Percentiles rank a stretch among this genome's conserved stretches.
Evolutionary conservation across 805 yeast species (phyloP).

Genomic region (Barnettozyma populi): DNA sequence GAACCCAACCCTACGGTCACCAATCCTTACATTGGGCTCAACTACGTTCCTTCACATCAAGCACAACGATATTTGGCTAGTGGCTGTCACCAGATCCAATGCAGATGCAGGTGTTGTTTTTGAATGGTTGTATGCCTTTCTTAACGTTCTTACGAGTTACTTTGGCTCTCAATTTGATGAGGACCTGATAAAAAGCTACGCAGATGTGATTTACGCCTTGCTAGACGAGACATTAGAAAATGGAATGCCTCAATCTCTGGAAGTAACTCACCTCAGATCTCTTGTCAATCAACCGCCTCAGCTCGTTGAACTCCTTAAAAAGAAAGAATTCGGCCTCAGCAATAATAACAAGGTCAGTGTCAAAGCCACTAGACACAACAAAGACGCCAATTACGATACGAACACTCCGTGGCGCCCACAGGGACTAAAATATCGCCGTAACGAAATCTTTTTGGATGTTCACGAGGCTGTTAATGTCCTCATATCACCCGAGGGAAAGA

Average conservation of each 20-base stretch:
- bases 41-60: slow-evolving; percentile 83
- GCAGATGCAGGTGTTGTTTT: slow-evolving; percentile 76
- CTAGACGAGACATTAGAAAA: slow-evolving; percentile 72
- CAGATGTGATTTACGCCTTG: slow-evolving; percentile 66
- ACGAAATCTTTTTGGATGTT: slow-evolving; percentile 74
- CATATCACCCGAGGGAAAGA: slow-evolving; percentile 57
- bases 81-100: slow-evolving; percentile 85
- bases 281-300: slow-evolving; percentile 24
- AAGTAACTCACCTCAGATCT: slow-evolving; percentile 36
- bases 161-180: slow-evolving; percentile 32
- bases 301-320: slow-evolving; percentile 3
- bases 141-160: slow-evolving; percentile 44
- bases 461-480: slow-evolving; percentile 69
- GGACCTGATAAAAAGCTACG: slow-evolving; percentile 53
- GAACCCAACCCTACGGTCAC: slow-evolving; percentile 56
- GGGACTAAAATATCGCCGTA: slow-evolving; percentile 72
- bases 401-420: slow-evolving; percentile 58
- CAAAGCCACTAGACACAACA: neutral
- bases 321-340: neutral
- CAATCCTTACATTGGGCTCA: slow-evolving; percentile 81
- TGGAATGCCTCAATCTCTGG: slow-evolving; percentile 72
- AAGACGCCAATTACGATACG: slow-evolving; percentile 6
- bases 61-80: slow-evolving; percentile 62
- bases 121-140: slow-evolving; percentile 69
- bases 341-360: neutral